Base-by-base conservation (phyloP, 1,284 basidiomycete genomes). In the Tylopilus orsonianus region DNA sequence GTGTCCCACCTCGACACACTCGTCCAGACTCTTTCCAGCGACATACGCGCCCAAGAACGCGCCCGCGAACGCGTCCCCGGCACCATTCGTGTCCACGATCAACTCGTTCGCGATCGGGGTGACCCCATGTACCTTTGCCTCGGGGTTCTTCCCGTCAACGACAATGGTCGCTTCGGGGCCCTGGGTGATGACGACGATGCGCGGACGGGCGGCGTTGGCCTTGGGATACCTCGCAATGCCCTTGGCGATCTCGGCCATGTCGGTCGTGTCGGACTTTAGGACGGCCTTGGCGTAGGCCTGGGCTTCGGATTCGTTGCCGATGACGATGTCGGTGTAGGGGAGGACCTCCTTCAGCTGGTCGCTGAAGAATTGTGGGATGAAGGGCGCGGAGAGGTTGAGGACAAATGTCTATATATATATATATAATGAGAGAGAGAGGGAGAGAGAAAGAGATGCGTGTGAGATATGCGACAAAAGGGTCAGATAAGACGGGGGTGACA, bases 11-110 rank as follows among this genome's bases (percentile, higher is more conserved):
- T 90, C 81, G 54, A 99, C 79, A 48, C 81, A 81, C 67, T 93
- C 85, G 35, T 90, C 86, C 41, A 95, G 65, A 38, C 64, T 72
- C 79, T 93, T 97, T 20, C 93, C 94, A 35, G 81, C 70, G 43
- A 93, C 85, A 44, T 85, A 78, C 1, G 89, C 95, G 43, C 91
- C 97, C 42, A 98, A 69, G 77, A 98, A 95, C 41, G 93, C 97
- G 54, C 97, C 97, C n/a, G 94, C 93, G 61, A 99, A 99, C 44
- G 93, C 94, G 69, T 99, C 97, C 44, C 97, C 97, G n/a, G 97
- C 97, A 45, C 93, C 97, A 72, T 99, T 99, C 49, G 97, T 99
- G 71, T 99, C 97, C 50, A 97, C 86, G 60, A 99, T 96, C 68
- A 87, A 67, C 49, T 79, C 79, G 56, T 77, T 75, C 44, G 71